Evolutionary conservation across 805 yeast genomes (phyloP).

Genomic region (Huiozyma sinensis): DNA sequence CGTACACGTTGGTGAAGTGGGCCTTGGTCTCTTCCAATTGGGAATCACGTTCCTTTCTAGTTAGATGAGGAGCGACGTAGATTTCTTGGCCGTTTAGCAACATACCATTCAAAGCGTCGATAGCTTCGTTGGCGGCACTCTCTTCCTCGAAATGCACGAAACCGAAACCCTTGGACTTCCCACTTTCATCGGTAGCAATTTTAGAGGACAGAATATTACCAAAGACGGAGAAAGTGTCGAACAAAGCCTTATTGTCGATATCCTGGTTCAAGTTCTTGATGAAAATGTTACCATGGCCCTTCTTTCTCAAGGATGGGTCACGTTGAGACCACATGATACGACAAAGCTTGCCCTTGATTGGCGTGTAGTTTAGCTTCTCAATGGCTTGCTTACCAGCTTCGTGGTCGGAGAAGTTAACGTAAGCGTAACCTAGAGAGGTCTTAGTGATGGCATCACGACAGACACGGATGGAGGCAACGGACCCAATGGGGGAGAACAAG

Average conservation of each 20-base stretch:
- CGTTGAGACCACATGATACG: constrained; percentile 99
- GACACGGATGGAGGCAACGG: constrained; percentile 92
- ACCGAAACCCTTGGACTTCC: constrained; percentile 91
- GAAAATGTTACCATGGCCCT: constrained; percentile 93
- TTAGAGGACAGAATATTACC: constrained; percentile 94
- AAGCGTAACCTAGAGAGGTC: constrained; percentile 95
- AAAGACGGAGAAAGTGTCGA: constrained; percentile 94
- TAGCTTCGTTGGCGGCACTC: constrained; percentile 89
- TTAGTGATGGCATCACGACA: constrained; percentile 97
- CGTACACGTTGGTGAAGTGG: constrained; percentile 91
- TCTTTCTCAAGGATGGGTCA: constrained; percentile 90
- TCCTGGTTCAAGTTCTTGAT: constrained; percentile 97
- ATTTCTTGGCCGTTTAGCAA: constrained; percentile 91
- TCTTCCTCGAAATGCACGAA: constrained; percentile 92
- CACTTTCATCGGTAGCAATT: constrained; percentile 89
- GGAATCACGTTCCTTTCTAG: constrained; percentile 89
- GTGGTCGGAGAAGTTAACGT: constrained; percentile 85
- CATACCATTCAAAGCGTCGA: constrained; percentile 97
- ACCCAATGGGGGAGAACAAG: constrained; percentile 88
- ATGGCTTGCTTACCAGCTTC: constrained; percentile 90
- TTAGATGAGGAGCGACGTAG: constrained; percentile 86
- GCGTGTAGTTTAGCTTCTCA: constrained; percentile 89
- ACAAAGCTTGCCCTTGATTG: constrained; percentile 91
- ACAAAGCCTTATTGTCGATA: constrained; percentile 96
- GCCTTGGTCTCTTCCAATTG: constrained; percentile 84